Base-by-base conservation (phyloP, 2,329 filamentous ascomycete genomes). In the Apiospora sp. region DNA sequence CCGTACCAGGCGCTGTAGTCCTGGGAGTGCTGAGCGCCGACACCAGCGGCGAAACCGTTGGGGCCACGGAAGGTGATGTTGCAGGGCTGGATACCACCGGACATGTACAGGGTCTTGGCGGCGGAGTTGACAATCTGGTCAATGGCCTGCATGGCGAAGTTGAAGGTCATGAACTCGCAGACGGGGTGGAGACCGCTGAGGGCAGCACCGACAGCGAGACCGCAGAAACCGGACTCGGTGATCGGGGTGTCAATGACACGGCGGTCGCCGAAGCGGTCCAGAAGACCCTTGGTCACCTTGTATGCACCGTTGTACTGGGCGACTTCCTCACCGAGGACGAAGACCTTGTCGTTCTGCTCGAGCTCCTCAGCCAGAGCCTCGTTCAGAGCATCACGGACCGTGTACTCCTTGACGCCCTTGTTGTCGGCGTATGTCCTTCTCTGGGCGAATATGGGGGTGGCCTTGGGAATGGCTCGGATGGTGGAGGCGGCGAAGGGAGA, bases 151-250 rank as follows among this genome's bases (percentile, higher is more conserved):
- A 99, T 99, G 85, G 96, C 96, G 83, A 98, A 98, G 91, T 99
- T 99, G 92, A 98, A 98, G 81, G 96, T 99, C 96, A 99, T 99
- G 90, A 99, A 99, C 88, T 99, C 96, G 90, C 93, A 96, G 79
- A 99, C 90, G 74, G 96, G 96, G 87, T 97, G 93, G 79, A 99
- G 90, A 77, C 96, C 96, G 83, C 95, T 96, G 80, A 99, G 91
- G 74, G 96, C 96, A 82, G 96, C 94, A 85, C 96, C 96, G 76
- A 98, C 93, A 71, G 96, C 96, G 75, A 99, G 89, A 89, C 96
- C 96, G 82, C 88, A 89, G 88, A 99, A 99, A 79, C 96, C 96
- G 80, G 93, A 95, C 87, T 99, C 96, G 74, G 96, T 99, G 86
- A 99, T 99, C 81, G 96, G 96, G 76, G 93, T 98, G 86, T 99